Percentiles rank a stretch among this genome's conserved stretches.
Evolutionary conservation across 495 filamentous ascomycete species (phyloP).

Genomic region (Arthonia radiata): DNA sequence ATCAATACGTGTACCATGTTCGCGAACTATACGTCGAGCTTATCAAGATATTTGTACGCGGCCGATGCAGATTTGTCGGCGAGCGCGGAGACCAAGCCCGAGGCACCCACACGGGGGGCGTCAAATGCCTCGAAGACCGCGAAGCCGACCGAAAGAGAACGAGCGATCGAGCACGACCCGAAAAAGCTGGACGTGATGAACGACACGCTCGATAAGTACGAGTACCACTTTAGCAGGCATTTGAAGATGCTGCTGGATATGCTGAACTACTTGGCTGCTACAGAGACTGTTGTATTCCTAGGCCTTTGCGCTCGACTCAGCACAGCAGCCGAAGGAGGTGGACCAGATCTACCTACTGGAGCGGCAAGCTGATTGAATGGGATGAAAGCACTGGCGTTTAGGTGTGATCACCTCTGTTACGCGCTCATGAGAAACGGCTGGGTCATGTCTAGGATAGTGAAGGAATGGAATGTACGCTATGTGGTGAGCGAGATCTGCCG

Average conservation of each 20-base stretch:
- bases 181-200: conserved; percentile 49
- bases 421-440: too few species aligned
- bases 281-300: conserved; percentile 82
- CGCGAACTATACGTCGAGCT: conserved; percentile 56
- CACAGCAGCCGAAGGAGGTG: conserved; percentile 44
- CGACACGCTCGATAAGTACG: conserved; percentile 66
- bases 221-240: conserved; percentile 74
- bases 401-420: too few species aligned
- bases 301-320: conserved; percentile 60
- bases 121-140: conserved; percentile 3
- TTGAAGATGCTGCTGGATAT: conserved; percentile 79
- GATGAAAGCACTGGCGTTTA: too few species aligned
- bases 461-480: too few species aligned
- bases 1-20: conserved; percentile 84
- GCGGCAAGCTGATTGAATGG: too few species aligned
- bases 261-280: conserved; percentile 88
- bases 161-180: conserved; percentile 23
- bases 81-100: conserved; percentile 4
- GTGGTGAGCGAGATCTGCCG: too few species aligned
- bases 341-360: conserved; percentile 1
- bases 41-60: conserved; percentile 53
- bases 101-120: conserved; percentile 6
- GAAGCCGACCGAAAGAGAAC: conserved; percentile 6
- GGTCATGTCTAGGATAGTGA: too few species aligned
- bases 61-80: conserved; percentile 44